These are phyloP conservation scores for Pluteus cervinus DNA, from an alignment of 768 basidiomycete genomes.

Conservation along the genomic window DNA sequence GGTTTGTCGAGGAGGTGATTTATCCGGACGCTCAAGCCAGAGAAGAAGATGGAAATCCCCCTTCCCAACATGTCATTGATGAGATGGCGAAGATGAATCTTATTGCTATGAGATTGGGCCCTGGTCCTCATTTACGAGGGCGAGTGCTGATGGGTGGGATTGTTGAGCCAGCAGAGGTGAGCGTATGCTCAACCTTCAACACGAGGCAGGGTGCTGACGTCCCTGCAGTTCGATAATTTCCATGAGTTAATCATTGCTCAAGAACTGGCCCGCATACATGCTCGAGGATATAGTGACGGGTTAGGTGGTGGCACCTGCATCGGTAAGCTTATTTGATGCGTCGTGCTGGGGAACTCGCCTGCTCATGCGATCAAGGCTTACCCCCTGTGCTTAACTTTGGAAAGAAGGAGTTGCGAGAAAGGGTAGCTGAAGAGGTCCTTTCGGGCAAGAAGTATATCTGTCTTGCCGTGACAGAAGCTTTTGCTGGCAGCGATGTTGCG, in stretches of 20 bases:
- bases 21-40: constrained; percentile 50
- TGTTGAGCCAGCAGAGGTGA: constrained; percentile 69
- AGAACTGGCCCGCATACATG: constrained; percentile 64
- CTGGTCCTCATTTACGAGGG: constrained; percentile 80
- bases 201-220: neutral
- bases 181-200: constrained; percentile 7
- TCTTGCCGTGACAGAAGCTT: constrained; percentile 82
- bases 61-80: constrained; percentile 63
- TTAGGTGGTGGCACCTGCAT: constrained; percentile 43
- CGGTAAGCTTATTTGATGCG: constrained; percentile 11
- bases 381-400: constrained; percentile 81
- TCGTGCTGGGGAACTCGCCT: constrained; percentile 1
- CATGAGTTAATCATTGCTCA: constrained; percentile 72
- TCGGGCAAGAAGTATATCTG: constrained; percentile 65
- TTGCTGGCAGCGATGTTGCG: constrained; percentile 71
- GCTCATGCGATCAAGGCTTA: constrained; percentile 32
- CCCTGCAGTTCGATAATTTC: constrained; percentile 67
- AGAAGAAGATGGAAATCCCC: constrained; percentile 79
- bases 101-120: constrained; percentile 77
- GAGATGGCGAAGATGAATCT: constrained; percentile 47
- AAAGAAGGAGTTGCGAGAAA: constrained; percentile 52
- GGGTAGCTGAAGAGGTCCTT: constrained; percentile 52
- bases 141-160: constrained; percentile 64
- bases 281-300: constrained; percentile 77
- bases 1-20: constrained; percentile 67